Base-by-base conservation (phyloP, 2,329 filamentous ascomycete species). In the Claviceps lovelessii region DNA sequence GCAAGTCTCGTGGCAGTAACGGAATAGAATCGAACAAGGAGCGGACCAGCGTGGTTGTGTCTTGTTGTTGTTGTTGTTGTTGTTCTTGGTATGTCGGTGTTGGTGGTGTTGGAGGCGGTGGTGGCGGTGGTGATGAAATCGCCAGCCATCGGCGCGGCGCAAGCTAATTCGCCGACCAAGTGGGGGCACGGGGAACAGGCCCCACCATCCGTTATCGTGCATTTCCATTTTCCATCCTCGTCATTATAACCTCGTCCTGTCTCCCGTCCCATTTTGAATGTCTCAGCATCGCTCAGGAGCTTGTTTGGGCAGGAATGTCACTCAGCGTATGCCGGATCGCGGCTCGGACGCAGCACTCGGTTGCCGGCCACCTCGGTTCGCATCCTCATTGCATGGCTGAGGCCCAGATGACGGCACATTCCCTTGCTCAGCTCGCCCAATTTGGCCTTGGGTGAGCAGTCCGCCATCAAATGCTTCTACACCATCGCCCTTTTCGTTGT, bases 281-380 rank as follows among this genome's bases (percentile, higher is more conserved):
- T 59, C 58, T 60, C 58, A 58, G 52, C 44, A 51, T 54, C 29
- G n/a, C 42, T 29, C 53, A 46, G 19, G 51, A 56, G 53, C 54
- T 54, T 54, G 41, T 54, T 57, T 41, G 23, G 13, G 13, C 54
- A 55, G 58, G 58, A 59, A 59, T 60, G 54, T 45, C 39, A 19
- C 19, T 44, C 42, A 51, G 51, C 58, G 55, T 57, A 58, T 60
- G 53, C 58, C 58, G 56, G 56, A 19, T 54, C 28, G 39, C 41
- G n/a, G 31, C 42, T 52, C 7, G 39, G 8, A 28, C 48, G 23
- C 19, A 19, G 23, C 8, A 19, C 33, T 29, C 3, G 2, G 33
- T 50, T 47, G 46, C 49, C 53, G 53, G 56, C 55, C 50, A 48
- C 41, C 51, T 49, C 33, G 35, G 44, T 51, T 53, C 41, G 41